phyloP scores from a whole-genome alignment of 371 early-diverging fungal genomes.

The Mortierella sp. region DNA sequence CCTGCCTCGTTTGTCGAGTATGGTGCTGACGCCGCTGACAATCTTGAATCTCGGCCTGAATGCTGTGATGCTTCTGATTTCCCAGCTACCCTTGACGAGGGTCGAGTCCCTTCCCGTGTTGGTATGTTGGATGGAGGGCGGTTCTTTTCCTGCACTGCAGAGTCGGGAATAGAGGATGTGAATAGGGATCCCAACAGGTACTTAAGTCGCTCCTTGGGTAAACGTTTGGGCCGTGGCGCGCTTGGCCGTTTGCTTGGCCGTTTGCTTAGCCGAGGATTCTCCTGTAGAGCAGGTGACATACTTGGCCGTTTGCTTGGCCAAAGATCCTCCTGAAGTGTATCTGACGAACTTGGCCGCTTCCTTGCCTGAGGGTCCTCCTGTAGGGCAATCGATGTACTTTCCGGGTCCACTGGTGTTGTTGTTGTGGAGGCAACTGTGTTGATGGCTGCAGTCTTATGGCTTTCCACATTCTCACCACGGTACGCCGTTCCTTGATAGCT shows the following conservation, averaged over 20 bases:
- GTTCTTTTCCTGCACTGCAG: background rate
- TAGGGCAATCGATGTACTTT: too few relatives aligned
- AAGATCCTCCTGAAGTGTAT: too few relatives aligned
- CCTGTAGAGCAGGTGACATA: too few relatives aligned
- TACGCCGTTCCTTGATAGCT: too few relatives aligned
- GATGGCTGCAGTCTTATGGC: background rate
- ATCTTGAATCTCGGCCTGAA: background rate
- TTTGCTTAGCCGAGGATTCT: background rate
- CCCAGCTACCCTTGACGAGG: background rate
- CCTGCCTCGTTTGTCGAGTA: conserved; percentile 12
- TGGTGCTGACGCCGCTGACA: background rate
- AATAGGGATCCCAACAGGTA: conserved; percentile 25
- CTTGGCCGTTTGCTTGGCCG: conserved; percentile 2
- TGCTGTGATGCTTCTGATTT: too few relatives aligned
- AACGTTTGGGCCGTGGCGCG: conserved; percentile 4
- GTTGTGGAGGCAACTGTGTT: too few relatives aligned
- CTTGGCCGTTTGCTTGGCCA: too few relatives aligned
- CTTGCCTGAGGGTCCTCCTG: too few relatives aligned
- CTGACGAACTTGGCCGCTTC: too few relatives aligned
- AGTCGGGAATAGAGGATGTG: conserved; percentile 12
- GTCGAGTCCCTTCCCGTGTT: background rate
- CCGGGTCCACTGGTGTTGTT: too few relatives aligned
- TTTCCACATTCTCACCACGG: too few relatives aligned
- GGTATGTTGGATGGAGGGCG: background rate
- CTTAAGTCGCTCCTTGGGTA: conserved; percentile 4